phyloP scores from a whole-genome alignment of 352 stramenopile genomes.

The Phytophthora brassicae region DNA sequence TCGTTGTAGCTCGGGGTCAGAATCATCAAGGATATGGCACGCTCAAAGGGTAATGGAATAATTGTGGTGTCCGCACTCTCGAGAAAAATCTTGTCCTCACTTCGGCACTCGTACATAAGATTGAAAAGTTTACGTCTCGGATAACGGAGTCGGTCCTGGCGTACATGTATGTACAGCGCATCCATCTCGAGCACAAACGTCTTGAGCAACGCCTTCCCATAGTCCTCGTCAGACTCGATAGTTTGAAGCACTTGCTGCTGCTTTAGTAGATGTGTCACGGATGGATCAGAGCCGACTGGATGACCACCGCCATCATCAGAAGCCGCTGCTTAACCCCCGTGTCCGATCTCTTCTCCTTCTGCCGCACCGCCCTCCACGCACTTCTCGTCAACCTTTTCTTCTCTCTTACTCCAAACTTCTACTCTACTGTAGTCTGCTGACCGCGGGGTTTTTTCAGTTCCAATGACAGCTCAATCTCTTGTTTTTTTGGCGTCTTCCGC shows the following conservation, averaged over 20 bases:
- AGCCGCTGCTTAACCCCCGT: constrained; percentile 19
- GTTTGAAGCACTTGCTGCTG: constrained; percentile 12
- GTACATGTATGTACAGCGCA: constrained; percentile 24
- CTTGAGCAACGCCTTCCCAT: constrained; percentile 16
- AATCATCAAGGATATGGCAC: constrained; percentile 28
- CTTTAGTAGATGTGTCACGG: constrained; percentile 12
- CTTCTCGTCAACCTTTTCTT: constrained; percentile 21
- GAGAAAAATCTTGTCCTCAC: constrained; percentile 20
- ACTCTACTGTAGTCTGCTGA: background rate
- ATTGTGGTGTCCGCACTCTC: constrained; percentile 27
- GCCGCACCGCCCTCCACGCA: constrained; percentile 21
- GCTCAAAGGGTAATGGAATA: constrained; percentile 25
- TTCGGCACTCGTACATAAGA: constrained; percentile 21
- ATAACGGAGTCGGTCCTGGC: constrained; percentile 25
- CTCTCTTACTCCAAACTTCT: constrained; percentile 7
- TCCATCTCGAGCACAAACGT: constrained; percentile 32
- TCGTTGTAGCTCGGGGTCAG: constrained; percentile 21
- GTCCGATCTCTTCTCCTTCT: constrained; percentile 25
- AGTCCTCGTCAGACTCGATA: background rate
- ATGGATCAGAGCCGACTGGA: constrained; percentile 21
- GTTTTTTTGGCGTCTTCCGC: constrained; percentile 18
- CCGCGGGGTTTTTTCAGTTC: constrained; percentile 14
- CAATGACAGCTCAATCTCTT: constrained; percentile 17
- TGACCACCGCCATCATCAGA: constrained; percentile 17
- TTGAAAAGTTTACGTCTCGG: constrained; percentile 7